Evolutionary conservation across 2,329 filamentous ascomycete species (phyloP).

Genomic region (Cercospora zeae-maydis): DNA sequence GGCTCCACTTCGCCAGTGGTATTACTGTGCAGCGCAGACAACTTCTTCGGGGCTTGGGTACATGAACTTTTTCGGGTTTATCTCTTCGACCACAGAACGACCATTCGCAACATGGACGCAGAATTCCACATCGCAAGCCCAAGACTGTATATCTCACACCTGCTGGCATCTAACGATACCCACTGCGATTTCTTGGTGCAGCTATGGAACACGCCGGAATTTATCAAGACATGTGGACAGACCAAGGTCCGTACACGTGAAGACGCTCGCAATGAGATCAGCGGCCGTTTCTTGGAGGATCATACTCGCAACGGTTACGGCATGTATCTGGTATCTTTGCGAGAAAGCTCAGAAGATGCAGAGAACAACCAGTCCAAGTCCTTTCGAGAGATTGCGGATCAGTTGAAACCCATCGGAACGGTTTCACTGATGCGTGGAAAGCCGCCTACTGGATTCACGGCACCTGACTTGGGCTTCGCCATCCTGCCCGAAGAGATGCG

Average conservation of each 20-base stretch:
- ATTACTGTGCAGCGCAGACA: no score
- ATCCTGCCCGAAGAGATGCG: not conserved
- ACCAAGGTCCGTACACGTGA: not conserved
- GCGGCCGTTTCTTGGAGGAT: not conserved
- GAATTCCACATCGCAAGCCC: not conserved
- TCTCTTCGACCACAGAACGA: not conserved
- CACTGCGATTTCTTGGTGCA: not conserved
- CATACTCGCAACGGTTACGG: not conserved
- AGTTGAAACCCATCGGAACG: not conserved
- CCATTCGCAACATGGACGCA: not conserved
- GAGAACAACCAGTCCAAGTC: not conserved
- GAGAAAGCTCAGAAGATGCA: not conserved
- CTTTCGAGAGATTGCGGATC: not conserved
- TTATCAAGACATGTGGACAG: not conserved
- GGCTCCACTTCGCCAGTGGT: no score
- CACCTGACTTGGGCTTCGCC: not conserved
- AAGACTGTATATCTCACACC: not conserved
- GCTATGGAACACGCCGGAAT: not conserved
- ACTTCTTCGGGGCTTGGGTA: not conserved
- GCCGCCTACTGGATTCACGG: not conserved
- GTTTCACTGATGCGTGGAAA: not conserved
- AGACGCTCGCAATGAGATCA: not conserved
- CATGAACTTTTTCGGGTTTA: not conserved
- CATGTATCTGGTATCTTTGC: not conserved
- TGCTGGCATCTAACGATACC: not conserved